These are phyloP conservation scores for Cladophialophora yegresii DNA, from an alignment of 2,329 filamentous ascomycete genomes.

Conservation along the genomic window DNA sequence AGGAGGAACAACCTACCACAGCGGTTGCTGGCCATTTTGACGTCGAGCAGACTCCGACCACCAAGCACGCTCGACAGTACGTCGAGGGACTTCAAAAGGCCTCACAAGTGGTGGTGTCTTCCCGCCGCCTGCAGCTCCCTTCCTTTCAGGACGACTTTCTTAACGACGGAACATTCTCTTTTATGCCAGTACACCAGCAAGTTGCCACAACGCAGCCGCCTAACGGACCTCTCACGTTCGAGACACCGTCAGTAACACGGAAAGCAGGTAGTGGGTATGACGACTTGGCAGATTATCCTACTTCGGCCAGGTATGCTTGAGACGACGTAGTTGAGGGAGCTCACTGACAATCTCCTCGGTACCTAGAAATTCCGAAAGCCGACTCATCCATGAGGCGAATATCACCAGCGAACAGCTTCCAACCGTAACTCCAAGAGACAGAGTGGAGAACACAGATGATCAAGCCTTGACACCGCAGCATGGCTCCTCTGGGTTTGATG, in stretches of 20 bases:
- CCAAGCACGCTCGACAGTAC: not conserved
- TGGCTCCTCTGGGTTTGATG: no score
- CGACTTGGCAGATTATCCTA: not conserved
- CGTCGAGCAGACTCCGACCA: slow-evolving; percentile 10
- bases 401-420: not conserved
- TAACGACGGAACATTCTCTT: slow-evolving; percentile 2
- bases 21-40: not conserved
- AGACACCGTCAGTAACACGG: not conserved
- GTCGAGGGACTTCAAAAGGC: not conserved
- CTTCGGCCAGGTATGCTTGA: not conserved
- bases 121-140: not conserved
- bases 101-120: not conserved
- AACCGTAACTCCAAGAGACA: not conserved
- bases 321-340: not conserved
- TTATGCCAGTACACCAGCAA: slow-evolving; percentile 6
- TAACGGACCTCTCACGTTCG: not conserved
- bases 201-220: not conserved
- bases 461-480: not conserved
- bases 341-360: not conserved
- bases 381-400: not conserved
- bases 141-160: not conserved
- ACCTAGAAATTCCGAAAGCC: not conserved
- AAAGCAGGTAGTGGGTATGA: not conserved
- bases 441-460: not conserved
- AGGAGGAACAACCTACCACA: not conserved